These are phyloP conservation scores for Zygoascus meyerae DNA, from an alignment of 1,139 yeast species.

Conservation along the genomic window DNA sequence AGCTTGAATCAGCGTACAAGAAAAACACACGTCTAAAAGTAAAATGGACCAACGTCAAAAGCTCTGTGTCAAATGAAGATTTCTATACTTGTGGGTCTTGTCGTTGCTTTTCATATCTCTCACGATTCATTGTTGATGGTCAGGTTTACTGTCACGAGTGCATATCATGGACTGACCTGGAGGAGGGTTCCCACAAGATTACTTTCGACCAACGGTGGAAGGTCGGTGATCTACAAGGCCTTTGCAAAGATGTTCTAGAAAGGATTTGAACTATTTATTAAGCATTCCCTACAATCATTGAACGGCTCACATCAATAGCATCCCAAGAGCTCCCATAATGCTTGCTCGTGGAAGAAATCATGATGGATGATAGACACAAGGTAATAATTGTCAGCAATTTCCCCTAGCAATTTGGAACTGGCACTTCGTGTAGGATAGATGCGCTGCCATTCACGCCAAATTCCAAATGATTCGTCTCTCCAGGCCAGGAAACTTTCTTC, in stretches of 20 bases:
- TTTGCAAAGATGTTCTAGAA: constrained; percentile 15
- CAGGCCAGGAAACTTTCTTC: constrained; percentile 85
- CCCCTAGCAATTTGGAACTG: constrained; percentile 55
- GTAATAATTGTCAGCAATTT: constrained; percentile 56
- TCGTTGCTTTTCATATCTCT: constrained; percentile 27
- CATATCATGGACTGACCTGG: constrained; percentile 12
- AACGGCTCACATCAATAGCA: too few relatives aligned
- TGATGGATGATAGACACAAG: constrained; percentile 83
- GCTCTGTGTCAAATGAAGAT: constrained; percentile 24
- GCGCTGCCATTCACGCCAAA: constrained; percentile 90
- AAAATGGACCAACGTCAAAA: constrained; percentile 6
- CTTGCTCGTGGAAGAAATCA: constrained; percentile 68
- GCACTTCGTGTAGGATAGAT: constrained; percentile 56
- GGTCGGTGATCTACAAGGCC: constrained; percentile 13
- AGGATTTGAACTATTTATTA: constrained; percentile 7
- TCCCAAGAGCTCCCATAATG: constrained; percentile 63
- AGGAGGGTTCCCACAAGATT: constrained; percentile 5
- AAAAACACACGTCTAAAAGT: constrained; percentile 5
- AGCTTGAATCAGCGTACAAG: background rate
- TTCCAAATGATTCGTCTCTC: constrained; percentile 88
- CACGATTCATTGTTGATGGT: constrained; percentile 21
- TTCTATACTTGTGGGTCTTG: constrained; percentile 27
- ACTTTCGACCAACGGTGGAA: constrained; percentile 17
- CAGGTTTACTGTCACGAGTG: constrained; percentile 22
- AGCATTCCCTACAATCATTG: background rate